Evolutionary conservation across 1,139 yeast species (phyloP).

Genomic region (Blastobotrys ciferrii): DNA sequence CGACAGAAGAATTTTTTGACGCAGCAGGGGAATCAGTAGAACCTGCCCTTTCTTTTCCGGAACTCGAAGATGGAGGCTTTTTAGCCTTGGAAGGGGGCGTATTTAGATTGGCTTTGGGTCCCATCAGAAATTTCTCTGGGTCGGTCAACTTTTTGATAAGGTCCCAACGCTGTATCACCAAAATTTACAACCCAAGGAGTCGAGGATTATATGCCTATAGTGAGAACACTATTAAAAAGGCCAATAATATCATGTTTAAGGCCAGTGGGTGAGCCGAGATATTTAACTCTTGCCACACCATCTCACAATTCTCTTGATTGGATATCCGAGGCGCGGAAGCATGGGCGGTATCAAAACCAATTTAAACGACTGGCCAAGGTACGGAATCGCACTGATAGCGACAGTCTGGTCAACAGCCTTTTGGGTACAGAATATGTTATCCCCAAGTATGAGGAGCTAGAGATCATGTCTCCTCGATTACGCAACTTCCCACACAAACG

Average conservation of each 20-base stretch:
- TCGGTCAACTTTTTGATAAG: neutral
- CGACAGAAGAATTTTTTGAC: slow-evolving; percentile 8
- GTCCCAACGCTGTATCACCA: neutral
- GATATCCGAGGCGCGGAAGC: neutral
- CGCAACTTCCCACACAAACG: slow-evolving; percentile 4
- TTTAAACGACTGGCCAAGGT: neutral
- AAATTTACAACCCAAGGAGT: neutral
- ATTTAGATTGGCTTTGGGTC: slow-evolving; percentile 19
- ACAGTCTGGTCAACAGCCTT: neutral
- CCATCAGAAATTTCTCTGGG: slow-evolving; percentile 5
- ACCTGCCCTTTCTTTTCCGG: neutral
- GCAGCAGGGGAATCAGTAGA: slow-evolving; percentile 14
- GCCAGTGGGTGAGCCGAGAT: neutral
- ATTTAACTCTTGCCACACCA: neutral
- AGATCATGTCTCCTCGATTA: slow-evolving; percentile 6
- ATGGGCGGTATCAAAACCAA: neutral
- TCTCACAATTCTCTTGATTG: neutral
- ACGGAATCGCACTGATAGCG: neutral
- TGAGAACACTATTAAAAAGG: neutral
- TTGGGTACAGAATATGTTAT: neutral
- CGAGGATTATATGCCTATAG: too few relatives aligned
- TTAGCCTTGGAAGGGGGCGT: slow-evolving; percentile 23
- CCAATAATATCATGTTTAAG: neutral
- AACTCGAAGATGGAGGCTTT: slow-evolving; percentile 10
- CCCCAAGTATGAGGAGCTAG: neutral